A percentile compares a stretch with the other conserved stretches of the same genome.
phyloP scores from a whole-genome alignment of 106 monocot species.

The Iris macrosiphon region DNA sequence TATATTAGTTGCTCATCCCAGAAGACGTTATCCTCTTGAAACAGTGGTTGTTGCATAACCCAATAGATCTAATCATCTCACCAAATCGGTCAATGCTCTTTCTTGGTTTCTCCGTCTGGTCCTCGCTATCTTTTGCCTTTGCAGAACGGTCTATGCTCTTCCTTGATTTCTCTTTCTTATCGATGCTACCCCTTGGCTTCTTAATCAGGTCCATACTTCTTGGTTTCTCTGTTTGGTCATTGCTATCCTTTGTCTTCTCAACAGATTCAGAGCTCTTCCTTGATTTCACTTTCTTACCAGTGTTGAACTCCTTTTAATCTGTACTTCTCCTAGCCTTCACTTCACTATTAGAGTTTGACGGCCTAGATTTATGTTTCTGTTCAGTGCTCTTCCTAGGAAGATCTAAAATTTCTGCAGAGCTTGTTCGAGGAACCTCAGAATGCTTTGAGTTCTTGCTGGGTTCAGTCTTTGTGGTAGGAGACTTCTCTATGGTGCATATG shows the following conservation, averaged over 20 bases:
- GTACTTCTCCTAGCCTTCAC: slow-evolving; percentile 5
- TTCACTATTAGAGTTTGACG: slow-evolving; percentile 3
- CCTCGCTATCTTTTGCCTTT: no score
- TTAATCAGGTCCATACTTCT: slow-evolving; percentile 20
- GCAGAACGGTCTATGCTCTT: no score
- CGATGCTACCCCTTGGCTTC: slow-evolving; percentile 48
- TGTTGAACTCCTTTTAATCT: slow-evolving; percentile 2
- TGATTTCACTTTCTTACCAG: slow-evolving; percentile 1
- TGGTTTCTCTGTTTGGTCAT: slow-evolving; percentile 15
- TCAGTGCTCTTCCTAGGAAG: slow-evolving; percentile 17
- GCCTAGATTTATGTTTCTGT: slow-evolving; percentile 9
- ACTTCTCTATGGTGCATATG: slow-evolving; percentile 44
- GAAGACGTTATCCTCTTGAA: slow-evolving; percentile 24
- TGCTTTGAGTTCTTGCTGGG: slow-evolving; percentile 7
- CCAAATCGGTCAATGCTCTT: slow-evolving; percentile 34
- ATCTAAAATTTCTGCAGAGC: slow-evolving; percentile 21
- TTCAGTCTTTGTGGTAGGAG: slow-evolving; percentile 4
- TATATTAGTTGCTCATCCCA: no score
- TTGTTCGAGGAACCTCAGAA: slow-evolving; percentile 25
- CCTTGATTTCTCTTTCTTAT: slow-evolving; percentile 31
- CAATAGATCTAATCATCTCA: slow-evolving; percentile 42
- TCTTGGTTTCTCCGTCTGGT: no score
- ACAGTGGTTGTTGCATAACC: slow-evolving; percentile 50
- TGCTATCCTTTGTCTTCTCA: slow-evolving; percentile 10
- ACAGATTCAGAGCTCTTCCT: slow-evolving; percentile 11